Percentiles rank a stretch among this genome's conserved stretches.
These are phyloP conservation scores for Fusarium metavorans DNA, from an alignment of 2,329 filamentous ascomycete species.

Conservation along the genomic window DNA sequence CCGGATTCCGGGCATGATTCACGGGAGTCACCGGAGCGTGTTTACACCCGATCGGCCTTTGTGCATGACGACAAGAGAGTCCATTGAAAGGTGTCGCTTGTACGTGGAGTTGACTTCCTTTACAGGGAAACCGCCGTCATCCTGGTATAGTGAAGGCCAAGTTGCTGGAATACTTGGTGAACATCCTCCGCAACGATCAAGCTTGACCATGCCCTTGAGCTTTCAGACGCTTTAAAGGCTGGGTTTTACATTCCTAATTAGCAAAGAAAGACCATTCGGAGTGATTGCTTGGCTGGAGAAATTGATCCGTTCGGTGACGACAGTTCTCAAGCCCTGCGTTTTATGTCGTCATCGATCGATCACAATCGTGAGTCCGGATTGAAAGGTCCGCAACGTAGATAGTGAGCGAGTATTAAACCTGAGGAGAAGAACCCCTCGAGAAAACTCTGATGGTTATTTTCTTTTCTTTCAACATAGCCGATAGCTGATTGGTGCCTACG, in stretches of 20 bases:
- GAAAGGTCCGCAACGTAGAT: slow-evolving; percentile 27
- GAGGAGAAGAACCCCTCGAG: background rate
- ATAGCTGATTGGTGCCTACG: background rate
- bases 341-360: slow-evolving; percentile 45
- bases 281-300: slow-evolving; percentile 19
- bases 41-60: background rate
- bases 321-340: slow-evolving; percentile 15
- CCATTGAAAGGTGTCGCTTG: background rate
- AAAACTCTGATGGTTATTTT: background rate
- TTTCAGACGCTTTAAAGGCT: background rate
- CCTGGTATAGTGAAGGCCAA: slow-evolving; percentile 8
- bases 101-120: slow-evolving; percentile 12
- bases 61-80: slow-evolving; percentile 13
- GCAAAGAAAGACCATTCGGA: slow-evolving; percentile 3
- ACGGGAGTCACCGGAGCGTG: background rate
- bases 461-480: background rate
- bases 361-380: slow-evolving; percentile 34
- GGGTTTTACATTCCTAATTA: background rate
- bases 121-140: slow-evolving; percentile 6
- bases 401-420: slow-evolving; percentile 21
- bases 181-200: slow-evolving; percentile 3
- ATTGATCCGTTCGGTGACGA: slow-evolving; percentile 35
- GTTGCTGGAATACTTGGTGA: background rate
- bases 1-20: slow-evolving; percentile 13
- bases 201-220: slow-evolving; percentile 3